Percentiles rank a stretch among this genome's conserved stretches.
Conservation (phyloP, 345 rosid genomes). For the Salix viminalis region DNA sequence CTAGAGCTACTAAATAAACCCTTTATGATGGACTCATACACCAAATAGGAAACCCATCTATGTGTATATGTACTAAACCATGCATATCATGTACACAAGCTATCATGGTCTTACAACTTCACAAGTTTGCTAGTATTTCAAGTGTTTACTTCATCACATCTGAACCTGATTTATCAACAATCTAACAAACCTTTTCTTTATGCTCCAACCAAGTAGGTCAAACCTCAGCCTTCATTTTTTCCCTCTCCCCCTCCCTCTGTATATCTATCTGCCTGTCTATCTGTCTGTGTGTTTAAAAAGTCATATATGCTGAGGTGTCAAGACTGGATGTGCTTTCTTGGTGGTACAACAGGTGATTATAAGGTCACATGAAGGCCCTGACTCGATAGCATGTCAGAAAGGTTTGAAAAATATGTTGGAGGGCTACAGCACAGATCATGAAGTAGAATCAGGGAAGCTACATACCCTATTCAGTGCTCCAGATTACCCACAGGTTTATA, state of each 20-base stretch:
- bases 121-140: no score
- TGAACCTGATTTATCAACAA: no score
- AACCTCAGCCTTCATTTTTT: not conserved
- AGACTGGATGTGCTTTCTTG: constrained; percentile 2
- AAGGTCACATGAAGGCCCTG: constrained; percentile 45
- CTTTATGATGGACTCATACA: no score
- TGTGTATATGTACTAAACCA: no score
- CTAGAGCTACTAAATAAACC: no score
- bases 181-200: no score
- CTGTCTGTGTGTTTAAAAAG: not conserved
- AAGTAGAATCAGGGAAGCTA: constrained; percentile 39
- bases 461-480: constrained; percentile 39
- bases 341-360: constrained; percentile 30
- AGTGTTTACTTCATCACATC: no score
- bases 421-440: constrained; percentile 41
- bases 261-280: not conserved
- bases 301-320: not conserved
- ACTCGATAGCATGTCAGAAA: constrained; percentile 34
- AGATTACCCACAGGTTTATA: constrained; percentile 31
- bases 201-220: not conserved
- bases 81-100: no score
- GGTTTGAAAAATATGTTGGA: constrained; percentile 36
- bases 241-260: not conserved
- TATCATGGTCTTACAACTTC: no score
- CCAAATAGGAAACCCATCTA: no score